phyloP scores from a whole-genome alignment of 139 green algal species.

The Closterium sp. region DNA sequence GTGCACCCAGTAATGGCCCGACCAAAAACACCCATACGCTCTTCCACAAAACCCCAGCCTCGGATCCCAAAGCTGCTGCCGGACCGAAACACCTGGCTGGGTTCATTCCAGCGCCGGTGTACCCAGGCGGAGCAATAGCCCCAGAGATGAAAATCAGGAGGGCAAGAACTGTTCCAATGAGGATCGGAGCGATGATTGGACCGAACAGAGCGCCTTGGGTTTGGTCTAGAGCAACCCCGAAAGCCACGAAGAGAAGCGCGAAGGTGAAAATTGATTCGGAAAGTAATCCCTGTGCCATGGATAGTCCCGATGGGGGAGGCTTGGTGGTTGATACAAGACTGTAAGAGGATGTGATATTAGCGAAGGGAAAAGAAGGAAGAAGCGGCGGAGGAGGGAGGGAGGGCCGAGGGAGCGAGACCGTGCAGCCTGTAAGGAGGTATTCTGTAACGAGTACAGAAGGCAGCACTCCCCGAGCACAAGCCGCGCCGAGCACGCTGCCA shows the following conservation, averaged over 20 bases:
- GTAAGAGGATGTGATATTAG: neutral
- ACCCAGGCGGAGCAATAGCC: neutral
- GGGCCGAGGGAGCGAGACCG: neutral
- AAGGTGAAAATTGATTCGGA: slow-evolving; percentile 8
- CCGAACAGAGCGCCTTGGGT: slow-evolving; percentile 7
- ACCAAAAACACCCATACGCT: slow-evolving; percentile 25
- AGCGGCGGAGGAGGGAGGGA: neutral
- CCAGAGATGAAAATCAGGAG: slow-evolving; percentile 14
- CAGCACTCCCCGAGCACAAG: neutral
- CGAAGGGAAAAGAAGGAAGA: neutral
- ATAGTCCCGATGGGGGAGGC: neutral
- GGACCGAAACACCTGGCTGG: slow-evolving; percentile 18
- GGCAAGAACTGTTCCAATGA: neutral
- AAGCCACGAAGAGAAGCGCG: slow-evolving; percentile 11
- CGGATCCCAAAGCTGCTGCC: neutral
- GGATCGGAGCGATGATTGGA: neutral
- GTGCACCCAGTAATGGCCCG: neutral
- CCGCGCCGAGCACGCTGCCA: neutral
- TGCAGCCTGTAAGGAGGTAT: slow-evolving; percentile 15
- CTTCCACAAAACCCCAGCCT: neutral
- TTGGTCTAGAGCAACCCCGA: slow-evolving; percentile 6
- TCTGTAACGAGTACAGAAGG: neutral
- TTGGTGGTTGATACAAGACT: neutral
- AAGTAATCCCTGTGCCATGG: neutral
- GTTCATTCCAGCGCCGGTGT: slow-evolving; percentile 19